These are phyloP conservation scores for Panicum virgatum DNA, from an alignment of 202 grass and related monocot species.

Conservation along the genomic window DNA sequence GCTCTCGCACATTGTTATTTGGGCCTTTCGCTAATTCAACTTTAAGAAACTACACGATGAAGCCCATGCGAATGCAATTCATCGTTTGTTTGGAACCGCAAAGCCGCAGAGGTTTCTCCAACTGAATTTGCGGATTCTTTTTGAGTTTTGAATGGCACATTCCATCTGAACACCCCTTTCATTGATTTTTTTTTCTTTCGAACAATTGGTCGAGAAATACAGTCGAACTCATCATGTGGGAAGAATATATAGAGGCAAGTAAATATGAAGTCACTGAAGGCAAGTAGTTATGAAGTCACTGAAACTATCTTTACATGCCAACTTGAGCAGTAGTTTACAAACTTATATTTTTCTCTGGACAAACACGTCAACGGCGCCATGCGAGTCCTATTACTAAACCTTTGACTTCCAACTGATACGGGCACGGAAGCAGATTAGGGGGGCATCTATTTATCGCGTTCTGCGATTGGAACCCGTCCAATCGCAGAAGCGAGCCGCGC, in stretches of 20 bases:
- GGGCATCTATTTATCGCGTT: no score
- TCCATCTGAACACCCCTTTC: neutral
- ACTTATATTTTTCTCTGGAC: neutral
- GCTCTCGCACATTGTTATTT: neutral
- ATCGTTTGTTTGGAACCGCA: no score
- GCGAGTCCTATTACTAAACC: neutral
- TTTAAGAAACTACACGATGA: neutral
- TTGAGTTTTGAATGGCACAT: neutral
- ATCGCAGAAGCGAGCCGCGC: no score
- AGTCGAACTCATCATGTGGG: neutral
- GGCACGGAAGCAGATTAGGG: neutral
- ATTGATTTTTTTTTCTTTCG: no score
- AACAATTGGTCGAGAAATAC: neutral
- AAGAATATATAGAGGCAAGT: neutral
- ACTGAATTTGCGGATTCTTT: neutral
- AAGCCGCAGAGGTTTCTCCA: neutral
- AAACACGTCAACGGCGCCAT: neutral
- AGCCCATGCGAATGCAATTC: neutral
- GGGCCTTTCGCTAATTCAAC: neutral
- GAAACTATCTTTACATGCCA: neutral
- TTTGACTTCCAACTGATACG: neutral
- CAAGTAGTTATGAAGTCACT: neutral
- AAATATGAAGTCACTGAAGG: neutral
- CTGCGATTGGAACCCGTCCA: no score
- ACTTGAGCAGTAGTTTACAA: neutral